Conservation (phyloP, 208 protist genomes). For the Chromosphaera perkinsii region DNA sequence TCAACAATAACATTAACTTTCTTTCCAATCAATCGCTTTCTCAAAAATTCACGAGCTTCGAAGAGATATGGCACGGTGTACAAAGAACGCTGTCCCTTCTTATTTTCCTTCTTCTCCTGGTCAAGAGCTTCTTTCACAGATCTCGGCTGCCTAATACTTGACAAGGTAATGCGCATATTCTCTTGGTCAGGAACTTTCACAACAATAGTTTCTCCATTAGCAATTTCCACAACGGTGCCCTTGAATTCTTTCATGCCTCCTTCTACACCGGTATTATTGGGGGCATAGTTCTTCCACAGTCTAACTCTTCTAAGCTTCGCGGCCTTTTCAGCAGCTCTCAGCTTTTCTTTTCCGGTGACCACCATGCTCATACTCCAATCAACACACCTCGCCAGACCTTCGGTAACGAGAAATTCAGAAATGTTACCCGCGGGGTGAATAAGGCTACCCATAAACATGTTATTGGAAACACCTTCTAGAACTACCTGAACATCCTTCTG, state of each 20-base stretch:
- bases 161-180: constrained; percentile 38
- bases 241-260: constrained; percentile 32
- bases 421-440: constrained; percentile 48
- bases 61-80: constrained; percentile 35
- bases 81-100: constrained; percentile 3
- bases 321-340: constrained; percentile 19
- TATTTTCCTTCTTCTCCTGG: no score
- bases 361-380: constrained; percentile 47
- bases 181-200: constrained; percentile 25
- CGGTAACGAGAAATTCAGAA: constrained; percentile 28
- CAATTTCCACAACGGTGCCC: constrained; percentile 51
- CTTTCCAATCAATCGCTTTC: constrained; percentile 50
- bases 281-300: constrained; percentile 15
- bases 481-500: constrained; percentile 51
- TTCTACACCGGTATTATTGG: not conserved
- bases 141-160: constrained; percentile 35
- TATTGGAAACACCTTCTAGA: constrained; percentile 37
- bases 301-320: not conserved
- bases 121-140: not conserved
- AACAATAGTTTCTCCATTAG: constrained; percentile 54
- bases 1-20: constrained; percentile 45
- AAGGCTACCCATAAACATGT: constrained; percentile 46
- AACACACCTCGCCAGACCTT: constrained; percentile 48
- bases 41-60: constrained; percentile 57
- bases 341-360: constrained; percentile 3